These are phyloP conservation scores for Neltuma alba DNA, from an alignment of 306 rosid species.

Conservation along the genomic window DNA sequence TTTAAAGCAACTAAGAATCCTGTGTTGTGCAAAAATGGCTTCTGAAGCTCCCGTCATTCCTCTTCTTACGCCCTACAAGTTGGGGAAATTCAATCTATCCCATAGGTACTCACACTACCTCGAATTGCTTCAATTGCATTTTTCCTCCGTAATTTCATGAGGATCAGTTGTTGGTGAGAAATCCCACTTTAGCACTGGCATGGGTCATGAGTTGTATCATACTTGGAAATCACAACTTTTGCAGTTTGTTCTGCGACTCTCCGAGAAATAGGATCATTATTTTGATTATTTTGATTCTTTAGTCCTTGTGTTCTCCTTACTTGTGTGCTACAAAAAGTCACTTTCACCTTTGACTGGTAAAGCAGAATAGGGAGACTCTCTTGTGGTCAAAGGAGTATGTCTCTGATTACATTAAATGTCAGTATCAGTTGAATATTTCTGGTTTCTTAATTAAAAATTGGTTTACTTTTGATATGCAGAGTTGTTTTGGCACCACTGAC, in stretches of 20 bases:
- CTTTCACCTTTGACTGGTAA: neutral
- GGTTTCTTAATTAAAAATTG: neutral
- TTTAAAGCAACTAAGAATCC: neutral
- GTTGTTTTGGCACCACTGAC: conserved; percentile 58
- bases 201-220: neutral
- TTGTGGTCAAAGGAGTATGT: neutral
- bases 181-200: neutral
- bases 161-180: neutral
- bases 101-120: neutral
- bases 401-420: neutral
- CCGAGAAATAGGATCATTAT: neutral
- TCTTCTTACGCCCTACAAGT: conserved; percentile 6
- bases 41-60: neutral
- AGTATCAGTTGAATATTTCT: neutral
- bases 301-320: neutral
- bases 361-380: neutral
- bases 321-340: neutral
- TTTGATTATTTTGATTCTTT: neutral
- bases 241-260: neutral
- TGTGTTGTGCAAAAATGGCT: neutral
- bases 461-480: conserved; percentile 23
- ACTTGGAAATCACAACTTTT: neutral
- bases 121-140: neutral
- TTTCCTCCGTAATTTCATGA: neutral
- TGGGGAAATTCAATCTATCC: conserved; percentile 8